These are phyloP conservation scores for Suillus luteus DNA, from an alignment of 768 basidiomycete species.

Conservation along the genomic window DNA sequence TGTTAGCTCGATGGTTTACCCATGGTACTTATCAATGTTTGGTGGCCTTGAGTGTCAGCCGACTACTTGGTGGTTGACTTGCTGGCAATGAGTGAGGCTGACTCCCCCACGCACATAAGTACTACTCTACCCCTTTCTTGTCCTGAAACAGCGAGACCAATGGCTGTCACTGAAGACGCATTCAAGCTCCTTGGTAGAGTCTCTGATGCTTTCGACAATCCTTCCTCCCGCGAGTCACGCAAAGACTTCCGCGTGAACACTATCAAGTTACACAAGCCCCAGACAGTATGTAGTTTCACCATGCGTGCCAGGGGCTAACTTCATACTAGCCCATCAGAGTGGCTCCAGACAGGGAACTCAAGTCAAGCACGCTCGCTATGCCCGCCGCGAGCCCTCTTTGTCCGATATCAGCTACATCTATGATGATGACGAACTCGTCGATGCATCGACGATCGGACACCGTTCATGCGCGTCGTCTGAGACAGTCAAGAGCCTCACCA, in stretches of 20 bases:
- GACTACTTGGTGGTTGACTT: background rate
- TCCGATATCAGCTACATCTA: slow-evolving; percentile 20
- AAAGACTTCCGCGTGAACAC: slow-evolving; percentile 25
- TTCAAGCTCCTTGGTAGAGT: slow-evolving; percentile 29
- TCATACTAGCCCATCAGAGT: slow-evolving; percentile 15
- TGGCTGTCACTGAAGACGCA: slow-evolving; percentile 17
- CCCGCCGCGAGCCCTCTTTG: slow-evolving; percentile 15
- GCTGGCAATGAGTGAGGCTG: slow-evolving; percentile 1
- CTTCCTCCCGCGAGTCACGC: slow-evolving; percentile 20
- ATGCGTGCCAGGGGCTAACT: background rate
- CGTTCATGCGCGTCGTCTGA: slow-evolving; percentile 19
- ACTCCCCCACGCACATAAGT: background rate
- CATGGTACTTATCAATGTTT: background rate
- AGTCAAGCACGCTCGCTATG: slow-evolving; percentile 7
- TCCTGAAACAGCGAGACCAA: background rate
- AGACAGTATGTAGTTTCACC: slow-evolving; percentile 21
- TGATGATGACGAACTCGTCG: slow-evolving; percentile 22
- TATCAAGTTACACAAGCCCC: slow-evolving; percentile 24
- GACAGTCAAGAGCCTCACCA: background rate
- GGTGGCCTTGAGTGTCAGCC: background rate
- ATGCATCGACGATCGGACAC: background rate
- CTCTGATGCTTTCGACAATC: slow-evolving; percentile 33
- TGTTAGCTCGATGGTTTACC: background rate
- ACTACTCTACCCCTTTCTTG: background rate
- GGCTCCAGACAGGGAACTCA: slow-evolving; percentile 21